Evolutionary conservation across 768 basidiomycete species (phyloP).

Genomic region (Tulasnella sp.): DNA sequence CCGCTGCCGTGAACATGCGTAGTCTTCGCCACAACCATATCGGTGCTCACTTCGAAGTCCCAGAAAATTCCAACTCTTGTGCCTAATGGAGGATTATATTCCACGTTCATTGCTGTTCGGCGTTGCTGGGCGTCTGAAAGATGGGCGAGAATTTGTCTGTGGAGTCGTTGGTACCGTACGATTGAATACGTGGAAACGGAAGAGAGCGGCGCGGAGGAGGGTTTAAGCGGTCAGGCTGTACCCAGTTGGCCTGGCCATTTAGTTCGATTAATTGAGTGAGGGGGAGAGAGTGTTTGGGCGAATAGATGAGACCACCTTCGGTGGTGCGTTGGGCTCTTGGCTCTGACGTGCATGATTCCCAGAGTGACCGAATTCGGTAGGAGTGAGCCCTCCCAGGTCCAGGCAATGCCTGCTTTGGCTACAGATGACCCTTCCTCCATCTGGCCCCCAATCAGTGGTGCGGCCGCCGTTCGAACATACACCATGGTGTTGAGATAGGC

Average conservation of each 20-base stretch:
- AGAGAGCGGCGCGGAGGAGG: background rate
- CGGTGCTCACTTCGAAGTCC: constrained; percentile 10
- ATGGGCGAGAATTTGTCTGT: background rate
- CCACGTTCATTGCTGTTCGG: background rate
- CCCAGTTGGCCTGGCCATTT: background rate
- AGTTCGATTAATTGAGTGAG: background rate
- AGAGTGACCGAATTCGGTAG: background rate
- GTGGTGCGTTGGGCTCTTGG: background rate
- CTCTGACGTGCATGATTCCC: background rate
- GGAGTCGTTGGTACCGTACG: background rate
- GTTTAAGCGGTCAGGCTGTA: background rate
- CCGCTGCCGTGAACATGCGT: too few species aligned
- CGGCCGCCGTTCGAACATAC: too few species aligned
- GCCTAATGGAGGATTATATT: background rate
- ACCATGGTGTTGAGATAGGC: too few species aligned
- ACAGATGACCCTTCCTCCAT: background rate
- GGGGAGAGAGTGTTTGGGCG: background rate
- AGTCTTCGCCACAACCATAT: too few species aligned
- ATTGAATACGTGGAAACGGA: background rate
- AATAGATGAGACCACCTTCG: background rate
- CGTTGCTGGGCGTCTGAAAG: background rate
- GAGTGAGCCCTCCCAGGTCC: background rate
- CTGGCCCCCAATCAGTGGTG: too few species aligned
- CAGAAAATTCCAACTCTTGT: constrained; percentile 19
- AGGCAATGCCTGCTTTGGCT: background rate